Evolutionary conservation across 2,329 filamentous ascomycete genomes (phyloP), one percentile per base, ranked within the genome.

Genomic region (Colletotrichum sp.): DNA sequence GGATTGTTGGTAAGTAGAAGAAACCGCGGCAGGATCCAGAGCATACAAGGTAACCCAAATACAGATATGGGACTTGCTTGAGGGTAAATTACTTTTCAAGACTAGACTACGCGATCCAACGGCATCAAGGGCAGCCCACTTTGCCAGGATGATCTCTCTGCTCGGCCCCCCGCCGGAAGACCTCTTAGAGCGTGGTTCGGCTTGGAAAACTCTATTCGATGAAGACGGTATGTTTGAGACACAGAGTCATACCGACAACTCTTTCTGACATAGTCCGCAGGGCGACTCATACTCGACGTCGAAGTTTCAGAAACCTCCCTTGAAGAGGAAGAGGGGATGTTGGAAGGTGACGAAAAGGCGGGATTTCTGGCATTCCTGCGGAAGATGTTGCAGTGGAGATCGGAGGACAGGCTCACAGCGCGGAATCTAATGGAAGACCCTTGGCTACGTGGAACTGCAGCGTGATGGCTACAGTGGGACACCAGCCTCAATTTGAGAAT

Each of bases 111-210:
- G 48, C 66, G 77, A 76, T 61, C 80, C 52, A 65, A 78, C 13
- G 39, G 78, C 61, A 58, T 82, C 62, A 39, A 80, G 68, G 74
- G 81, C 68, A 22, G 79, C 81, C 36, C 82, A 84, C 34, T 78
- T 85, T 62, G 82, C 81, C 2, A 79, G 82, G 62, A 84, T 86
- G 80, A 81, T 86, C 6, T 82, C 85, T 4, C 71, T 86, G 9
- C 78, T 87, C 71, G 84, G 84, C 0, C 81, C 79, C 2, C 85
- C 85, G 3, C 83, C 83, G 3, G 78, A 74, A 62, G 78, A 80
- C 3, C 83, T 86, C 55, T 65, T 86, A 55, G 60, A 80, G 64
- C 78, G 82, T 4, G 85, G 83, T 56, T 78, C 79, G 6, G 75
- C 69, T 2, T 78, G 74, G 66, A 66, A 68, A 15, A 61, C 71